Conservation (phyloP, 371 early-diverging fungal genomes). For the Rhizopus sp. region DNA sequence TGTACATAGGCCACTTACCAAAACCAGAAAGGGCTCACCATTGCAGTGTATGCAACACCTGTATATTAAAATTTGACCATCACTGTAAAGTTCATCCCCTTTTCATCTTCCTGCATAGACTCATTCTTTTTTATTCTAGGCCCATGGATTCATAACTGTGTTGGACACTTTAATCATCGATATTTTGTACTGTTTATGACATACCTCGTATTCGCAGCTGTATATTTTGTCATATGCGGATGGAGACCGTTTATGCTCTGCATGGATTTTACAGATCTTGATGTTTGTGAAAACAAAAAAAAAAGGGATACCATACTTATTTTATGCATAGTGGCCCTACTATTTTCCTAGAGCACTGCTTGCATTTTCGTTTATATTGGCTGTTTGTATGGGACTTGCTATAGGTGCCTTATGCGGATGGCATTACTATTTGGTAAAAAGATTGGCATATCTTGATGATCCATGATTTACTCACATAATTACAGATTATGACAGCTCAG, state of each 20-base stretch:
- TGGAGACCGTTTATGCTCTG: constrained; percentile 59
- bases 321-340: constrained; percentile 56
- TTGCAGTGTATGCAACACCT: constrained; percentile 85
- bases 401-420: constrained; percentile 56
- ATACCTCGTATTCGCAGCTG: constrained; percentile 60
- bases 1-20: constrained; percentile 54
- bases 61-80: constrained; percentile 77
- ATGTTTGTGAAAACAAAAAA: constrained; percentile 32
- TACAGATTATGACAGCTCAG: constrained; percentile 57
- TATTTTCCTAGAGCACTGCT: constrained; percentile 58
- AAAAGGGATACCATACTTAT: not conserved
- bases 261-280: constrained; percentile 45
- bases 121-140: constrained; percentile 24
- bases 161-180: constrained; percentile 82
- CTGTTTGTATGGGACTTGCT: constrained; percentile 63
- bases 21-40: constrained; percentile 94
- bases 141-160: constrained; percentile 82
- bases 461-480: not conserved
- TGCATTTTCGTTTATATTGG: constrained; percentile 59
- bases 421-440: constrained; percentile 64
- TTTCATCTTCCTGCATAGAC: constrained; percentile 11
- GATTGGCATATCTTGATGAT: not conserved
- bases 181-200: constrained; percentile 82
- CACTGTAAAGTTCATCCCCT: constrained; percentile 50
- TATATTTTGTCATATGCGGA: constrained; percentile 65